Percentiles rank a stretch among this genome's conserved stretches.
These are phyloP conservation scores for Pulchroboletus neoregius DNA, from an alignment of 1,284 basidiomycete genomes.

Conservation along the genomic window DNA sequence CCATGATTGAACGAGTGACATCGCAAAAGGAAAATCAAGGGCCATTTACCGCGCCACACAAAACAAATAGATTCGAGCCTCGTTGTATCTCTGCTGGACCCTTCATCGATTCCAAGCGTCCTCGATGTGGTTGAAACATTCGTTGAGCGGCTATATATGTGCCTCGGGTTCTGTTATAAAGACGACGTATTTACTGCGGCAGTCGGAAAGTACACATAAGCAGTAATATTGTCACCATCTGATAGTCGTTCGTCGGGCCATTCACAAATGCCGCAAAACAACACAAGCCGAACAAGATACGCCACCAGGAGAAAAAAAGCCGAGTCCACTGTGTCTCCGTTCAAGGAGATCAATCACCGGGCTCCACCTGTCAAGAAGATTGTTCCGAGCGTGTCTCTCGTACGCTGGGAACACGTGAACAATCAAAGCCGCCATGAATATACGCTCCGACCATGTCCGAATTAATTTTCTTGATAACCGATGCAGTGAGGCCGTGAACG, in stretches of 20 bases:
- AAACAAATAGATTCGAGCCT: slow-evolving; percentile 7
- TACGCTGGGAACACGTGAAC: slow-evolving; percentile 8
- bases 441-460: slow-evolving; percentile 16
- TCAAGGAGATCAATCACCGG: slow-evolving; percentile 12
- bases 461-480: slow-evolving; percentile 15
- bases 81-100: not conserved
- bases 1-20: slow-evolving; percentile 8
- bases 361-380: slow-evolving; percentile 14
- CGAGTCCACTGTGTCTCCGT: slow-evolving; percentile 9
- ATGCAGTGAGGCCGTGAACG: slow-evolving; percentile 3
- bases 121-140: slow-evolving; percentile 15
- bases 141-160: too few relatives aligned
- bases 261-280: slow-evolving; percentile 8
- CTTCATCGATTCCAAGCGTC: not conserved
- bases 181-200: slow-evolving; percentile 7
- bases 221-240: not conserved
- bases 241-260: not conserved
- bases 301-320: slow-evolving; percentile 11
- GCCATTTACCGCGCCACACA: slow-evolving; percentile 5
- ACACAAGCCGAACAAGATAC: slow-evolving; percentile 8
- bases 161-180: slow-evolving; percentile 4
- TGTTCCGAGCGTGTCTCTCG: slow-evolving; percentile 5
- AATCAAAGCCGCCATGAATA: slow-evolving; percentile 7
- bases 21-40: slow-evolving; percentile 17
- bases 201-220: too few relatives aligned